A percentile compares a stretch with the other conserved stretches of the same genome.
phyloP scores from a whole-genome alignment of 2,329 filamentous ascomycete genomes.

The Pseudogymnoascus sp. region DNA sequence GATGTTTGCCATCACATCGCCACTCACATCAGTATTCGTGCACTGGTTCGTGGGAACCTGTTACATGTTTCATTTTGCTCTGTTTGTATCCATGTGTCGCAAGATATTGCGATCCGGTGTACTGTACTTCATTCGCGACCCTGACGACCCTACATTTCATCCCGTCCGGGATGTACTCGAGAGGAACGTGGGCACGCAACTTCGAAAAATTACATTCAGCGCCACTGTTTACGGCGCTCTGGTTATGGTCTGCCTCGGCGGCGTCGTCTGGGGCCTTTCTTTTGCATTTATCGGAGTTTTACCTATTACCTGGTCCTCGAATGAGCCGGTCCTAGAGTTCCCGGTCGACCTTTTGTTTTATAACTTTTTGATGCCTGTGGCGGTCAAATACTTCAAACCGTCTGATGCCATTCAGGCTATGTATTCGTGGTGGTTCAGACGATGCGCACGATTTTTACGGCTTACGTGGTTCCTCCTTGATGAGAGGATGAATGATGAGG shows the following conservation, averaged over 20 bases:
- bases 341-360: conserved; percentile 92
- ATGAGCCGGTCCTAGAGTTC: conserved; percentile 87
- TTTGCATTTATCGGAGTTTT: conserved; percentile 62
- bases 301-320: conserved; percentile 88
- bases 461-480: conserved; percentile 92
- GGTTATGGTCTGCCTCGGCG: conserved; percentile 86
- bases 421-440: conserved; percentile 95
- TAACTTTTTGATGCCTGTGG: conserved; percentile 88
- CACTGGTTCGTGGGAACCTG: conserved; percentile 99
- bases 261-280: conserved; percentile 87
- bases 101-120: conserved; percentile 96
- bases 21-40: conserved; percentile 86
- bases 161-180: conserved; percentile 95
- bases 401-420: conserved; percentile 75
- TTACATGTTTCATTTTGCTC: conserved; percentile 99
- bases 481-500: conserved; percentile 71
- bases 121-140: conserved; percentile 95
- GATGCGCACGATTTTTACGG: conserved; percentile 70
- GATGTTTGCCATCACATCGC: conserved; percentile 68
- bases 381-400: conserved; percentile 76
- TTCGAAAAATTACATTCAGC: conserved; percentile 93
- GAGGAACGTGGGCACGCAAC: conserved; percentile 81
- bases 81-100: conserved; percentile 98
- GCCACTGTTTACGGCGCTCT: conserved; percentile 91
- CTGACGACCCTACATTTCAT: conserved; percentile 96